Evolutionary conservation across 2,329 filamentous ascomycete species (phyloP).

Genomic region (Malbranchea zuffiana): DNA sequence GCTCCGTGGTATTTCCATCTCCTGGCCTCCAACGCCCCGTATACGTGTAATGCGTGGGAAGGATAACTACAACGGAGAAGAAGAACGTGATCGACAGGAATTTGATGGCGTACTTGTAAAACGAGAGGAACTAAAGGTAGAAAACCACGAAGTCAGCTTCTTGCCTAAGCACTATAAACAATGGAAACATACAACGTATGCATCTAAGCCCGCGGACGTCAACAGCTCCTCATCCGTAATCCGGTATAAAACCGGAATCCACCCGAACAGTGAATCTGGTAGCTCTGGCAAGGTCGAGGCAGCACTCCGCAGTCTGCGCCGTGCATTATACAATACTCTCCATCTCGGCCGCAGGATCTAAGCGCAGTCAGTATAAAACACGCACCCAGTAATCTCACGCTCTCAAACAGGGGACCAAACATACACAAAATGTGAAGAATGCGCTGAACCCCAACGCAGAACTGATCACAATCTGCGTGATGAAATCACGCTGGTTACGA

Average conservation of each 20-base stretch:
- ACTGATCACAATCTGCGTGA: constrained; percentile 37
- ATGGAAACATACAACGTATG: constrained; percentile 62
- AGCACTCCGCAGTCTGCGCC: constrained; percentile 63
- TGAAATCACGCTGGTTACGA: constrained; percentile 30
- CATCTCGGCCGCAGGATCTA: constrained; percentile 81
- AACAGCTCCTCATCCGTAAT: constrained; percentile 85
- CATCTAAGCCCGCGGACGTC: constrained; percentile 82
- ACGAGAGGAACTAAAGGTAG: constrained; percentile 59
- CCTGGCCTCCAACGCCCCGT: constrained; percentile 32
- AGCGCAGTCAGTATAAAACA: neutral
- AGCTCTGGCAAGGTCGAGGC: constrained; percentile 61
- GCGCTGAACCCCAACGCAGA: constrained; percentile 33
- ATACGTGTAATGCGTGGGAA: constrained; percentile 70
- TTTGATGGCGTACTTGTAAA: constrained; percentile 90
- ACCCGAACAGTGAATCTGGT: constrained; percentile 77
- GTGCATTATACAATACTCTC: constrained; percentile 79
- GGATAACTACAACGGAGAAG: constrained; percentile 69
- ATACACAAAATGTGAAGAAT: constrained; percentile 38
- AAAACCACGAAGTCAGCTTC: constrained; percentile 8
- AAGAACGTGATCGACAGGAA: constrained; percentile 70
- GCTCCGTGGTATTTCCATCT: constrained; percentile 26
- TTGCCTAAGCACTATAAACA: neutral
- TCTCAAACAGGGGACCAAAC: constrained; percentile 13
- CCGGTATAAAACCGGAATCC: constrained; percentile 75
- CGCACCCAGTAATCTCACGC: neutral